phyloP scores from a whole-genome alignment of 352 stramenopile species.

The Saprolegnia diclina region DNA sequence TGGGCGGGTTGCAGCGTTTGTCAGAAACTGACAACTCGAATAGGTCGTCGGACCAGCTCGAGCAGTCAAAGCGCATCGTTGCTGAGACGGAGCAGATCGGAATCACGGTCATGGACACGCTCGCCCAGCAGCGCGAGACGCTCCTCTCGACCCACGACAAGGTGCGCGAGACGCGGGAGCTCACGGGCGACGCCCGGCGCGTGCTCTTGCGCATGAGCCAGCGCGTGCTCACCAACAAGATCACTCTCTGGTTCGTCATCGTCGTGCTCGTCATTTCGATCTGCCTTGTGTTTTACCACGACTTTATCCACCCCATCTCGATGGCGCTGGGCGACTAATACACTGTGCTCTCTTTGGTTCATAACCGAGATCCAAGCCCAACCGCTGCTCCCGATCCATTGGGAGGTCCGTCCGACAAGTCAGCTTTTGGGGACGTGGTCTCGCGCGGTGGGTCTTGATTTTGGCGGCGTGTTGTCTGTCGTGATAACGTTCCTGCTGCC shows the following conservation, averaged over 20 bases:
- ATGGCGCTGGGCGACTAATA: not conserved
- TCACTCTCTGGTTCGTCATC: constrained; percentile 76
- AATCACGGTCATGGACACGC: constrained; percentile 64
- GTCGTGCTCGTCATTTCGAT: constrained; percentile 58
- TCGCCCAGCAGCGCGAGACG: constrained; percentile 63
- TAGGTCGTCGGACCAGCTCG: constrained; percentile 55
- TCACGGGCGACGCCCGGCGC: constrained; percentile 55
- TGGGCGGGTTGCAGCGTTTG: constrained; percentile 19
- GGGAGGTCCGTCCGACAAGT: no score
- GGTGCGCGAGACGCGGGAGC: constrained; percentile 67
- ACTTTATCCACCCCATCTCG: constrained; percentile 49
- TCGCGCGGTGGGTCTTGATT: no score
- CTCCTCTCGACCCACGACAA: constrained; percentile 37
- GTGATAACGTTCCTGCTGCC: no score
- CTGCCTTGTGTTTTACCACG: constrained; percentile 66
- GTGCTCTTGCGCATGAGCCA: constrained; percentile 72
- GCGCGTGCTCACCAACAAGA: constrained; percentile 69
- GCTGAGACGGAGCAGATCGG: constrained; percentile 58
- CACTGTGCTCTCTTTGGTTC: no score
- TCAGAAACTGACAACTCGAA: not conserved
- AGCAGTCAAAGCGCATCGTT: constrained; percentile 57
- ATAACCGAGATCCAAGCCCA: no score
- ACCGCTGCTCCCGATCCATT: no score
- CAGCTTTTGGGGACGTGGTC: no score
- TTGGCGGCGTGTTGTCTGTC: no score